These are phyloP conservation scores for Salix arbutifolia DNA, from an alignment of 345 rosid species.

Conservation along the genomic window DNA sequence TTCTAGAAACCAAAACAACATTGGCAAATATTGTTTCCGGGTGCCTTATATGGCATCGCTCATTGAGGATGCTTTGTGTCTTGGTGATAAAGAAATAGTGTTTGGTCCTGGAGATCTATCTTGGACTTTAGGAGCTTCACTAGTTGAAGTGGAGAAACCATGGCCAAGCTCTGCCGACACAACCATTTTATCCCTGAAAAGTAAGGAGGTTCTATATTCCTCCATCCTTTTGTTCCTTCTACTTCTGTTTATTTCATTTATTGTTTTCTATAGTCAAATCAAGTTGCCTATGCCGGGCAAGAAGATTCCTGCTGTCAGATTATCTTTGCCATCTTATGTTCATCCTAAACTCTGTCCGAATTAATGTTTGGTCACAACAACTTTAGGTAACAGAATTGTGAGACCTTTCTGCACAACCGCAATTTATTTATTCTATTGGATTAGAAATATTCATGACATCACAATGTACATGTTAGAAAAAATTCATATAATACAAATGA, in stretches of 20 bases:
- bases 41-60: slow-evolving; percentile 47
- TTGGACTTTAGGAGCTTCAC: slow-evolving; percentile 61
- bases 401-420: neutral
- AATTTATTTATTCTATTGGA: slow-evolving; percentile 26
- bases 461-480: neutral
- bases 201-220: slow-evolving; percentile 23
- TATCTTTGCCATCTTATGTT: slow-evolving; percentile 38
- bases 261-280: slow-evolving; percentile 33
- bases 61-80: slow-evolving; percentile 37
- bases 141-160: slow-evolving; percentile 39
- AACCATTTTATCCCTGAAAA: slow-evolving; percentile 10
- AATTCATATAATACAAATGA: too few relatives aligned
- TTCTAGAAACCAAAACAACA: slow-evolving; percentile 25
- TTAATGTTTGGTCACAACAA: slow-evolving; percentile 2
- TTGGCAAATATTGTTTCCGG: slow-evolving; percentile 37
- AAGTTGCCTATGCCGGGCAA: slow-evolving; percentile 48
- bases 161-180: slow-evolving; percentile 18
- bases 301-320: slow-evolving; percentile 20
- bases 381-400: neutral
- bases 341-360: slow-evolving; percentile 33
- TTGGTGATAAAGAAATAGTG: slow-evolving; percentile 29
- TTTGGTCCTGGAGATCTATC: slow-evolving; percentile 61
- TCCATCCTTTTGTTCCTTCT: slow-evolving; percentile 33
- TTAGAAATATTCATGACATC: neutral
- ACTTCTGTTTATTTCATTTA: slow-evolving; percentile 31